Conservation (phyloP, 345 rosid species). For the Lepidium sativum region DNA sequence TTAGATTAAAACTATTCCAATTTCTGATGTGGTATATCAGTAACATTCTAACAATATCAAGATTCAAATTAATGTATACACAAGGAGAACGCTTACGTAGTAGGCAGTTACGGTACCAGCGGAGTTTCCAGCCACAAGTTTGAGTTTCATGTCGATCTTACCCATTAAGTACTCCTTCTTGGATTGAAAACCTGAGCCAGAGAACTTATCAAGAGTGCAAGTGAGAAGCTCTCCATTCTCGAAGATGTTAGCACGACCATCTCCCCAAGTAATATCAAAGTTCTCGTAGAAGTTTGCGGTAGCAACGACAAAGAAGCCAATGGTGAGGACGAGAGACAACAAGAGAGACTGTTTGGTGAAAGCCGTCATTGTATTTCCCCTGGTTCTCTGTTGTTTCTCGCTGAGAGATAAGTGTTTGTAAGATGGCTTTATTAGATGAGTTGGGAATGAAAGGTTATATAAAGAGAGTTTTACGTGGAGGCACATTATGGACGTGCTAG, state of each 20-base stretch:
- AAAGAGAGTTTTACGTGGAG: conserved; percentile 24
- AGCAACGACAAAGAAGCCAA: conserved; percentile 20
- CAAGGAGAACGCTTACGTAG: conserved; percentile 27
- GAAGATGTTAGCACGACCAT: conserved; percentile 34
- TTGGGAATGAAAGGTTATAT: not conserved
- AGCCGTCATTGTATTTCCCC: not conserved
- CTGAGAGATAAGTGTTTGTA: conserved; percentile 6
- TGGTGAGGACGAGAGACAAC: conserved; percentile 2
- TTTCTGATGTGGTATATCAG: too few species aligned
- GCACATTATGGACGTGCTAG: conserved; percentile 30
- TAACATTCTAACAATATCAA: too few species aligned
- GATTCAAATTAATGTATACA: not conserved
- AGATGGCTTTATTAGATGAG: not conserved
- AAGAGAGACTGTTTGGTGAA: conserved; percentile 10
- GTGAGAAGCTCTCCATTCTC: conserved; percentile 35
- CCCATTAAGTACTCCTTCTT: conserved; percentile 35
- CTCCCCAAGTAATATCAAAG: conserved; percentile 37
- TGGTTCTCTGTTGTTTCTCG: conserved; percentile 1
- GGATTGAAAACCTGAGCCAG: conserved; percentile 47
- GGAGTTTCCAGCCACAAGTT: conserved; percentile 44
- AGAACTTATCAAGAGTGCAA: conserved; percentile 33
- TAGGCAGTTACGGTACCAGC: conserved; percentile 37
- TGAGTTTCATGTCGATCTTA: conserved; percentile 40
- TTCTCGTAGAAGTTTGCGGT: conserved; percentile 30
- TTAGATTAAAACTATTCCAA: too few species aligned